phyloP scores from a whole-genome alignment of 1,284 basidiomycete genomes.

The Kalmanozyma brasiliensis region DNA sequence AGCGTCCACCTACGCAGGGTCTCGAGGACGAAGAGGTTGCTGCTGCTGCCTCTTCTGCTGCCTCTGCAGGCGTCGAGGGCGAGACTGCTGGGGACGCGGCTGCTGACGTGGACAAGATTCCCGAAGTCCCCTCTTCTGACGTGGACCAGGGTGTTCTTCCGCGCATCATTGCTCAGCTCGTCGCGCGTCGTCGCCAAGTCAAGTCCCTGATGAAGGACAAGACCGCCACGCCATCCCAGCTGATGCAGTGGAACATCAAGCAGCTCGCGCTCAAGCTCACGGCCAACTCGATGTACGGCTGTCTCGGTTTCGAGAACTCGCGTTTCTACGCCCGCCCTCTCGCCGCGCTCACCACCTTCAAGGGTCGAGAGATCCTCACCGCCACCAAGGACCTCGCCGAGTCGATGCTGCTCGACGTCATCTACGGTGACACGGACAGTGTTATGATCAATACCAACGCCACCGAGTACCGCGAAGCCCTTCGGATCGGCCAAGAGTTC shows the following conservation, averaged over 20 bases:
- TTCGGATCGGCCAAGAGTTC: slow-evolving; percentile 90
- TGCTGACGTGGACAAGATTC: slow-evolving; percentile 75
- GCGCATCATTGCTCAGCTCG: slow-evolving; percentile 92
- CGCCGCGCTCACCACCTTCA: slow-evolving; percentile 95
- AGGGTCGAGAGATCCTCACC: slow-evolving; percentile 95
- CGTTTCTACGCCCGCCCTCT: slow-evolving; percentile 96
- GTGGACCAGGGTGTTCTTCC: slow-evolving; percentile 88
- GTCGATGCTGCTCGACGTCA: slow-evolving; percentile 87
- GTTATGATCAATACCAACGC: slow-evolving; percentile 98
- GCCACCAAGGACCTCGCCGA: slow-evolving; percentile 93
- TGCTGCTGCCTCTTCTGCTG: slow-evolving; percentile 4
- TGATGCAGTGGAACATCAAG: slow-evolving; percentile 93
- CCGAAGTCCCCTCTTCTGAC: slow-evolving; percentile 82
- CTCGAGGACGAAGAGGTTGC: slow-evolving; percentile 22
- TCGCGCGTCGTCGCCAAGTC: slow-evolving; percentile 86
- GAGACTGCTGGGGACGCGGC: slow-evolving; percentile 22
- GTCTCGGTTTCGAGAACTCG: slow-evolving; percentile 96
- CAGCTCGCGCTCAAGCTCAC: slow-evolving; percentile 97
- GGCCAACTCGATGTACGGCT: slow-evolving; percentile 99
- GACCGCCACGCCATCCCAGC: slow-evolving; percentile 78
- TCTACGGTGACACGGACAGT: slow-evolving; percentile 98
- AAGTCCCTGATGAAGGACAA: slow-evolving; percentile 96
- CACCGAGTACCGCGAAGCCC: slow-evolving; percentile 84
- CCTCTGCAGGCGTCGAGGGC: slow-evolving; percentile 7
- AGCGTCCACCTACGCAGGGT: slow-evolving; percentile 74